These are phyloP conservation scores for Rhizophora apiculata DNA, from an alignment of 345 rosid genomes.

Conservation along the genomic window DNA sequence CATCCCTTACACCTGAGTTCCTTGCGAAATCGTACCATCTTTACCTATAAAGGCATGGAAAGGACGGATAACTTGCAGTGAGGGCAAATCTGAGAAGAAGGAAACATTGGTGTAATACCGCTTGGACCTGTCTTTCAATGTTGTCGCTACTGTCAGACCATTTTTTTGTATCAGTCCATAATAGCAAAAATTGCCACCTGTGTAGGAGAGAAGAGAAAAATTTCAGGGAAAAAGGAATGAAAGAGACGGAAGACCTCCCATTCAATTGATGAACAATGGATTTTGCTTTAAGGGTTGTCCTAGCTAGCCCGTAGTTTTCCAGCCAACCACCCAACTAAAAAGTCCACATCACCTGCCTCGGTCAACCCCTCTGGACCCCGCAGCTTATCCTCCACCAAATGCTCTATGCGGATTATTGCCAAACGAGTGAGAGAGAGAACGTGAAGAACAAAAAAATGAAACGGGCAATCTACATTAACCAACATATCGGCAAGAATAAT, in stretches of 20 bases:
- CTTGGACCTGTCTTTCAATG: not conserved
- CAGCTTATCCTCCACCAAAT: no score
- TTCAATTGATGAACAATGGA: slow-evolving; percentile 3
- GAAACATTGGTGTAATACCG: not conserved
- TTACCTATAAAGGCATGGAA: not conserved
- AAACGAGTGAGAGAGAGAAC: no score
- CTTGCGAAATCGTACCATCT: no score
- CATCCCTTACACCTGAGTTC: no score
- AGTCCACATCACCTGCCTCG: not conserved
- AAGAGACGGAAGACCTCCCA: not conserved
- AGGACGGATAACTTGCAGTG: not conserved
- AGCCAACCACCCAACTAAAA: slow-evolving; percentile 22
- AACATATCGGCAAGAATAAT: no score
- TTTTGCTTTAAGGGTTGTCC: slow-evolving; percentile 23
- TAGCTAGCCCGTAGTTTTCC: slow-evolving; percentile 23
- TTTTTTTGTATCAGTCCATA: not conserved
- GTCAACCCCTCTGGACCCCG: no score
- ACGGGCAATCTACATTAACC: no score
- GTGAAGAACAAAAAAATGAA: no score
- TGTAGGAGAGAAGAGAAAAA: not conserved
- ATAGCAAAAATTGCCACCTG: no score
- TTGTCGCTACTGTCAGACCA: not conserved
- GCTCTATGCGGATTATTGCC: no score
- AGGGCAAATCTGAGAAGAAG: no score
- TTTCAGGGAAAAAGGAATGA: not conserved